Evolutionary conservation across 2,329 filamentous ascomycete species (phyloP).

Genomic region (Colletotrichum sp.): DNA sequence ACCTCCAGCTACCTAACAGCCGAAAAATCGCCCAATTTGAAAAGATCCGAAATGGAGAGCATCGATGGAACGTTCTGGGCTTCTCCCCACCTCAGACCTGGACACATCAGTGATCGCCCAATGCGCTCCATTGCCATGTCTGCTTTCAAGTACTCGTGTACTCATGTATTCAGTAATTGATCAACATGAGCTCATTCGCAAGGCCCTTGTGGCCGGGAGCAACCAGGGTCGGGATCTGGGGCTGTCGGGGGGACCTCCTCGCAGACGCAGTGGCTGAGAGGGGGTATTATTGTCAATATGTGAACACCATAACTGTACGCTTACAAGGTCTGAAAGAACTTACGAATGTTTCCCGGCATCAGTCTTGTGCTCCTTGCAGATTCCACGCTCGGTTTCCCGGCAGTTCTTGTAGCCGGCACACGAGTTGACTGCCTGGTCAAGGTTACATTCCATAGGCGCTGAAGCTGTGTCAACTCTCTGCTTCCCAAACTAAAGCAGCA

Average conservation of each 20-base stretch:
- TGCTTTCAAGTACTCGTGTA: background rate
- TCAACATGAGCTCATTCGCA: background rate
- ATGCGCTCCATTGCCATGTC: background rate
- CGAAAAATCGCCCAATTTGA: background rate
- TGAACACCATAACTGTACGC: background rate
- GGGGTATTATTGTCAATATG: background rate
- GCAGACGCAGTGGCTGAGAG: background rate
- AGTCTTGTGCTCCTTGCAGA: background rate
- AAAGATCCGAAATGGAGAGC: background rate
- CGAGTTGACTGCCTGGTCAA: background rate
- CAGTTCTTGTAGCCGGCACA: background rate
- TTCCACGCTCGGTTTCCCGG: background rate
- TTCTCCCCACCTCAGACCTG: background rate
- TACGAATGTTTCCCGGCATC: background rate
- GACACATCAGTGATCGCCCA: background rate
- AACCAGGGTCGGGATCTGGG: background rate
- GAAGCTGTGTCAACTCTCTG: background rate
- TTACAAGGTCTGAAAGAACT: background rate
- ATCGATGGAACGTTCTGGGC: background rate
- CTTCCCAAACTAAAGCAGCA: background rate
- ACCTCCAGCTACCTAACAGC: background rate
- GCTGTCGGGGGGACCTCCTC: background rate
- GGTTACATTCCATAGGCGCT: background rate
- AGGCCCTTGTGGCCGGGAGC: background rate
- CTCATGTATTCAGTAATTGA: background rate